Conservation (phyloP, 495 filamentous ascomycete species). For the Penicillium crystallinum region DNA sequence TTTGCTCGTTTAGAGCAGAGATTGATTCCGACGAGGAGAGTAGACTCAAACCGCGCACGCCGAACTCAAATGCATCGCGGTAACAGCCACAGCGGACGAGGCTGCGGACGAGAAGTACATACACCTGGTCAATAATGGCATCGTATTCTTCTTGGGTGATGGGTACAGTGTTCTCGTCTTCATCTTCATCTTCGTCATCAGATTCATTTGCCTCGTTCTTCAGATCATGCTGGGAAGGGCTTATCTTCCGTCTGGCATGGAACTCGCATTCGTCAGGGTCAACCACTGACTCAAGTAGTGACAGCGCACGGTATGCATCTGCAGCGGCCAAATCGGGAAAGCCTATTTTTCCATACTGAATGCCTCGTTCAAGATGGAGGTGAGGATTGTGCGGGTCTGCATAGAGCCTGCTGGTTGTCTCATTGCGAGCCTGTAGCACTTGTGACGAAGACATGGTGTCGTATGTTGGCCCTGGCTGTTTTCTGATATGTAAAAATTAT, state of each 20-base stretch:
- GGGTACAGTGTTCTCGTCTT: constrained; percentile 32
- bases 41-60: constrained; percentile 35
- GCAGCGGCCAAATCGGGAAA: constrained; percentile 88
- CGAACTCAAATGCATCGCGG: constrained; percentile 64
- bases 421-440: constrained; percentile 21
- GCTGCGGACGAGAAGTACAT: constrained; percentile 47
- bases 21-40: constrained; percentile 4
- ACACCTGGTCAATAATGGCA: constrained; percentile 32
- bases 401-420: constrained; percentile 30
- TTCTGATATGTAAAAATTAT: neutral
- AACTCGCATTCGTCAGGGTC: constrained; percentile 51
- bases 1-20: constrained; percentile 20
- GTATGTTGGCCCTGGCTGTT: neutral
- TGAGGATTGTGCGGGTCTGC: constrained; percentile 70
- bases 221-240: constrained; percentile 4
- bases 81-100: constrained; percentile 65
- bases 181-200: constrained; percentile 33
- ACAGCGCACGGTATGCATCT: constrained; percentile 84
- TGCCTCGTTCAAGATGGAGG: constrained; percentile 66
- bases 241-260: constrained; percentile 29
- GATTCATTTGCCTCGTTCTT: constrained; percentile 11
- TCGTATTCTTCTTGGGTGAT: constrained; percentile 40
- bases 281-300: constrained; percentile 73
- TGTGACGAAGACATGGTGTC: constrained; percentile 4
- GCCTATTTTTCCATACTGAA: constrained; percentile 64